A percentile compares a stretch with the other conserved stretches of the same genome.
phyloP scores from a whole-genome alignment of 441 rosid species.

The Brassica hybrid region DNA sequence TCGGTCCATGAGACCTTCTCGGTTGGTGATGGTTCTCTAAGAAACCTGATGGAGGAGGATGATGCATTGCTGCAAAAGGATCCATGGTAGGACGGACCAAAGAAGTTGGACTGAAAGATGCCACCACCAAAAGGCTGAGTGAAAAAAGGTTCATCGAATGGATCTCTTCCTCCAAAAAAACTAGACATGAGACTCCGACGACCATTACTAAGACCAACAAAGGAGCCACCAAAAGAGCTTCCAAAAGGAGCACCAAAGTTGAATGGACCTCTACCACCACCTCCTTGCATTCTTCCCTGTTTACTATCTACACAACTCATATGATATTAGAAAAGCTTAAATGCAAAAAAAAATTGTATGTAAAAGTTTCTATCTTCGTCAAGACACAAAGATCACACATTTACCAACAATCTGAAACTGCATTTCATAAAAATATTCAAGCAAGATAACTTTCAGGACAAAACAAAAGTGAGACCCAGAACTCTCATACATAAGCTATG shows the following conservation, averaged over 20 bases:
- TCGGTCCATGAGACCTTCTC: constrained; percentile 65
- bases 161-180: constrained; percentile 51
- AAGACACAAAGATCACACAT: neutral
- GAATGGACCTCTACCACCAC: constrained; percentile 42
- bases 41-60: constrained; percentile 44
- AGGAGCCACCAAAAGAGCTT: neutral
- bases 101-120: constrained; percentile 55
- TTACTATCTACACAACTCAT: neutral
- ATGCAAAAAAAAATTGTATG: neutral
- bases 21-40: constrained; percentile 55
- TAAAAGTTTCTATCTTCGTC: neutral
- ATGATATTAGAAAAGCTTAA: neutral
- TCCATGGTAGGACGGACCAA: constrained; percentile 55
- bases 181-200: constrained; percentile 50
- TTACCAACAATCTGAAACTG: too few species aligned
- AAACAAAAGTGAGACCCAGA: neutral
- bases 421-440: too few species aligned
- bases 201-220: constrained; percentile 25
- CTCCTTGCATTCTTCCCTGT: constrained; percentile 42
- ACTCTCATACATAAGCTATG: too few species aligned
- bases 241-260: constrained; percentile 31
- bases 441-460: too few species aligned
- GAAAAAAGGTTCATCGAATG: constrained; percentile 73
- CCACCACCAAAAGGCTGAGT: constrained; percentile 80
- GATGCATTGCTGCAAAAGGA: constrained; percentile 58